Percentiles rank a stretch among this genome's conserved stretches.
phyloP scores from a whole-genome alignment of 1,284 basidiomycete species.

The Cutaneotrichosporon arboriforme region DNA sequence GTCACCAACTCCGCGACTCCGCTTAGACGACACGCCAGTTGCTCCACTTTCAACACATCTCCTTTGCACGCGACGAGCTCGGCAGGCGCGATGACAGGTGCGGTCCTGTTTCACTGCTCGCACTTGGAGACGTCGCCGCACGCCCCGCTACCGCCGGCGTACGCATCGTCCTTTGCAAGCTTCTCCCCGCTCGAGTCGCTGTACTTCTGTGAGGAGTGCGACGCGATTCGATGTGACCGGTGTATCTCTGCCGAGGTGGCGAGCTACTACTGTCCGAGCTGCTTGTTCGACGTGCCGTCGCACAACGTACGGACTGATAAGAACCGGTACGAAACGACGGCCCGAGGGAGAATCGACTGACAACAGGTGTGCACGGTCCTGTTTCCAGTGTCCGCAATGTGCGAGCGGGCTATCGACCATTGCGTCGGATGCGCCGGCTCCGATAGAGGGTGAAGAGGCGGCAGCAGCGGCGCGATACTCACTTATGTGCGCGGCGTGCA shows the following conservation, averaged over 20 bases:
- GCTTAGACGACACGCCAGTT: too few relatives aligned
- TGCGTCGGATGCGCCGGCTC: constrained; percentile 57
- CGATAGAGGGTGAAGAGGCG: not conserved
- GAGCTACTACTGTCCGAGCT: constrained; percentile 96
- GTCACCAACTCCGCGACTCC: too few relatives aligned
- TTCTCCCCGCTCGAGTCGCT: constrained; percentile 77
- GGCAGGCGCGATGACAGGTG: not conserved
- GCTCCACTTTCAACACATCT: too few relatives aligned
- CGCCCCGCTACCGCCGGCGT: constrained; percentile 55
- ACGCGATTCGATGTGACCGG: constrained; percentile 83
- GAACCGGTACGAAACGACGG: constrained; percentile 61
- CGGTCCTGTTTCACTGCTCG: constrained; percentile 43
- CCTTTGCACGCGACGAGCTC: too few relatives aligned
- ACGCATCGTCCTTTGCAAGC: constrained; percentile 66
- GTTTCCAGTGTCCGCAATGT: constrained; percentile 92
- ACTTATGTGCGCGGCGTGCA: constrained; percentile 83
- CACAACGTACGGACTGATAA: constrained; percentile 93
- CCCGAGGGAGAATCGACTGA: not conserved
- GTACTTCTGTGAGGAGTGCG: constrained; percentile 98
- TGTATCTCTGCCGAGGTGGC: constrained; percentile 90
- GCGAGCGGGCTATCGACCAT: constrained; percentile 80
- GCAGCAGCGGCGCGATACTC: constrained; percentile 72
- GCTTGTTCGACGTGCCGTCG: constrained; percentile 96
- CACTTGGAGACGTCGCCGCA: constrained; percentile 49
- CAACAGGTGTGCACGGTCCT: constrained; percentile 86